These are phyloP conservation scores for Phytopythium montanum DNA, from an alignment of 352 stramenopile genomes.

Conservation along the genomic window DNA sequence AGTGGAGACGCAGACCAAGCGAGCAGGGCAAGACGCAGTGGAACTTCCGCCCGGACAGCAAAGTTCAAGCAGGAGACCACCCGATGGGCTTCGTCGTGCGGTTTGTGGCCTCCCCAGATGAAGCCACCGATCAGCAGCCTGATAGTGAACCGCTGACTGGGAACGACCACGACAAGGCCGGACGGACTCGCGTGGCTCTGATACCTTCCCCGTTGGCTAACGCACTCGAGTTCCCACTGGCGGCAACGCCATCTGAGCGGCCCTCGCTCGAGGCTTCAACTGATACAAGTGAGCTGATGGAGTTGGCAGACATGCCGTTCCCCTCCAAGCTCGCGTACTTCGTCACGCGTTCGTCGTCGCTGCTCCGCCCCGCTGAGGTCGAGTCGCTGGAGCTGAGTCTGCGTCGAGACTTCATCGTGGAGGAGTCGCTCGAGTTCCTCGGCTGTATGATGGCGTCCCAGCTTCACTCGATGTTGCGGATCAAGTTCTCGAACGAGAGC, in stretches of 20 bases:
- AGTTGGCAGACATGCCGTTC: conserved; percentile 34
- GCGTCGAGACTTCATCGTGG: conserved; percentile 35
- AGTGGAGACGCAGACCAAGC: conserved; percentile 16
- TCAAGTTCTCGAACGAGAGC: conserved; percentile 67
- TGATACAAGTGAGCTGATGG: conserved; percentile 22
- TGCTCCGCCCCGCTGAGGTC: conserved; percentile 35
- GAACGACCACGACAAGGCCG: too few species aligned
- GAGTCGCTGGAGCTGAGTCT: conserved; percentile 42
- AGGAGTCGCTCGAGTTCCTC: conserved; percentile 51
- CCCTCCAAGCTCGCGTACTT: conserved; percentile 54
- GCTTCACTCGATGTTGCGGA: conserved; percentile 33
- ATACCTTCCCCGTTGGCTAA: conserved; percentile 1
- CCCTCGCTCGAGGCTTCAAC: background rate
- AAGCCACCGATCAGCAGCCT: background rate
- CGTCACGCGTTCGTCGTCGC: conserved; percentile 25
- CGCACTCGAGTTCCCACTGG: conserved; percentile 17
- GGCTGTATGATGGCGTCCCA: conserved; percentile 34
- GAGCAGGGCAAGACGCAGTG: conserved; percentile 8
- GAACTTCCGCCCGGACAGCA: conserved; percentile 4
- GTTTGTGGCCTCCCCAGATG: background rate
- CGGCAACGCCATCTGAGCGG: background rate
- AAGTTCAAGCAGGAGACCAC: background rate
- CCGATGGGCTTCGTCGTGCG: background rate
- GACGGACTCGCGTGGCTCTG: background rate
- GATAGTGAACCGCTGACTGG: background rate